A percentile compares a stretch with the other conserved stretches of the same genome.
These are phyloP conservation scores for Hsuehochloa calcarea DNA, from an alignment of 176 grass and related monocot genomes.

Conservation along the genomic window DNA sequence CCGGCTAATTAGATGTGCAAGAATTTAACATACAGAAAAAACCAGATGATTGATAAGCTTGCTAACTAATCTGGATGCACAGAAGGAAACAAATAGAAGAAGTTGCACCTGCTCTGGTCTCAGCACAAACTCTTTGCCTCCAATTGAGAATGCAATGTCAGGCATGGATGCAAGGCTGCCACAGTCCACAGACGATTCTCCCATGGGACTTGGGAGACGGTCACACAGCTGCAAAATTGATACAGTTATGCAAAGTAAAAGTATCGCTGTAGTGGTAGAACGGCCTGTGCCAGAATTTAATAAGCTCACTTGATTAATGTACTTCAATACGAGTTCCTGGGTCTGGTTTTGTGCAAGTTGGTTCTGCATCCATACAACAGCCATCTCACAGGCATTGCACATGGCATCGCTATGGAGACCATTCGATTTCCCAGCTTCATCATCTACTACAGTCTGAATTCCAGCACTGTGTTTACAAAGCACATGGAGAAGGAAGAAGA, in stretches of 20 bases:
- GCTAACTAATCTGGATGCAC: background rate
- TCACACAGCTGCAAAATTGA: conserved; percentile 69
- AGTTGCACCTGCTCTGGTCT: conserved; percentile 64
- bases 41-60: background rate
- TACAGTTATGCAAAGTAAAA: background rate
- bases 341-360: conserved; percentile 82
- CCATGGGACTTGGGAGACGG: conserved; percentile 86
- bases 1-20: background rate
- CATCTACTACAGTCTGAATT: conserved; percentile 76
- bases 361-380: conserved; percentile 98
- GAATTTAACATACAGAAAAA: background rate
- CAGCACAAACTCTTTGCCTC: conserved; percentile 57
- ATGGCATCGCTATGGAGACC: conserved; percentile 51
- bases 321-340: conserved; percentile 63
- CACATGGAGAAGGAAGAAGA: background rate
- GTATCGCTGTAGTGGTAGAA: background rate
- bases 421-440: conserved; percentile 34
- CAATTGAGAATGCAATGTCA: conserved; percentile 64
- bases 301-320: conserved; percentile 63
- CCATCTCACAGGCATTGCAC: conserved; percentile 95
- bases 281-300: too few relatives aligned
- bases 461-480: conserved; percentile 44
- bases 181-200: conserved; percentile 86
- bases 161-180: conserved; percentile 63
- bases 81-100: background rate